A percentile compares a stretch with the other conserved stretches of the same genome.
phyloP scores from a whole-genome alignment of 2,329 filamentous ascomycete genomes.

The Cytospora piceicola region DNA sequence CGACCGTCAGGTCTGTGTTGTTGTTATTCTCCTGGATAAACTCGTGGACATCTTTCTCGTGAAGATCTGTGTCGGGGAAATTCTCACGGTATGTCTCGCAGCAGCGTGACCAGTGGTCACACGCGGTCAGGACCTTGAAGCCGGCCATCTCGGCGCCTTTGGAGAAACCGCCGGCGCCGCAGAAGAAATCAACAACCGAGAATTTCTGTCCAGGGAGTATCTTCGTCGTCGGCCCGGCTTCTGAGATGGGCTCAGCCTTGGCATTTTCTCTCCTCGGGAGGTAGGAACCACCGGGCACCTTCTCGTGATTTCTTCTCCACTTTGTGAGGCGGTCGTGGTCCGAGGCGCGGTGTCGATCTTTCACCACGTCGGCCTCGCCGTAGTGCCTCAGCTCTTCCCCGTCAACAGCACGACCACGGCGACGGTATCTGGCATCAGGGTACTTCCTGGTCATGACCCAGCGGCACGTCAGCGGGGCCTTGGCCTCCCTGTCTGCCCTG shows the following conservation, averaged over 20 bases:
- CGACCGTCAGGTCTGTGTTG: conserved; percentile 33
- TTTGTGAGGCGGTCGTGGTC: conserved; percentile 40
- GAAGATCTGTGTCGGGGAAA: conserved; percentile 56
- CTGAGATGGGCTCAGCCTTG: not conserved
- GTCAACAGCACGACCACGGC: conserved; percentile 31
- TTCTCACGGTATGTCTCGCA: conserved; percentile 62
- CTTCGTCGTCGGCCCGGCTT: not conserved
- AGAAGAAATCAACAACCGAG: conserved; percentile 73
- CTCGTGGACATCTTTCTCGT: conserved; percentile 50
- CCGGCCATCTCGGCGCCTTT: conserved; percentile 64
- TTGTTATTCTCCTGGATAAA: conserved; percentile 47
- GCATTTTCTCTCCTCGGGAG: conserved; percentile 33
- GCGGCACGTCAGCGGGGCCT: conserved; percentile 54
- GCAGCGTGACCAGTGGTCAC: conserved; percentile 65
- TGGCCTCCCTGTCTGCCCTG: conserved; percentile 33
- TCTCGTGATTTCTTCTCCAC: conserved; percentile 45
- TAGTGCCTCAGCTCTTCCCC: conserved; percentile 44
- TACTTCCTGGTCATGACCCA: conserved; percentile 50
- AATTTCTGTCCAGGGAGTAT: conserved; percentile 52
- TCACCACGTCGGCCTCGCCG: conserved; percentile 36
- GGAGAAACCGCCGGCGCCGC: conserved; percentile 73
- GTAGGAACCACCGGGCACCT: conserved; percentile 45
- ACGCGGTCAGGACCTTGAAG: conserved; percentile 60
- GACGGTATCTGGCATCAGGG: conserved; percentile 35
- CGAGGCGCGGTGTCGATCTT: conserved; percentile 28